Conservation (phyloP, 495 filamentous ascomycete genomes). For the Neurospora sublineolata region DNA sequence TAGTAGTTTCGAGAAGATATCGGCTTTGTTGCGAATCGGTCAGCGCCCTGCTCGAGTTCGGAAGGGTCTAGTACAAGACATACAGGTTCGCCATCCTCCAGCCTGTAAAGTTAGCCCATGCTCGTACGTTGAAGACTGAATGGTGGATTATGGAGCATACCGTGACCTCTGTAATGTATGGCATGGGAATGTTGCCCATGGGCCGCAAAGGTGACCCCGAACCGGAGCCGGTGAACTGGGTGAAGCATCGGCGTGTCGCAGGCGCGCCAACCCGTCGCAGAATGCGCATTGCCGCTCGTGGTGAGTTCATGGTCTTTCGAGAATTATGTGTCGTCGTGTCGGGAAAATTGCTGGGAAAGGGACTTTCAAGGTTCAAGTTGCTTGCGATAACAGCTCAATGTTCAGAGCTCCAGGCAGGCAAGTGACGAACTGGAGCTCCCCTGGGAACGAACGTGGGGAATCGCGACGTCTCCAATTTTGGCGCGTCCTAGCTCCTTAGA, state of each 20-base stretch:
- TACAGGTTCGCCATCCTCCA: constrained; percentile 86
- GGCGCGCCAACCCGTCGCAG: constrained; percentile 15
- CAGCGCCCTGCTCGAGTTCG: constrained; percentile 16
- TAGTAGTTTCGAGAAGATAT: constrained; percentile 72
- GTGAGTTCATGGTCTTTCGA: constrained; percentile 17
- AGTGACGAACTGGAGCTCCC: background rate
- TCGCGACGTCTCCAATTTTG: background rate
- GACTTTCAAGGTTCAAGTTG: background rate
- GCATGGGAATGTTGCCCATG: constrained; percentile 51
- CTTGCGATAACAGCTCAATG: background rate
- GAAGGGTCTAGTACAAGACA: constrained; percentile 18
- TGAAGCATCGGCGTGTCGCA: constrained; percentile 25
- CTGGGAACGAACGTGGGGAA: background rate
- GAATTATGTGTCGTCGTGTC: background rate
- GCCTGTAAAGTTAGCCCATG: constrained; percentile 48
- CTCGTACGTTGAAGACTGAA: background rate
- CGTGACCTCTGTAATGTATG: constrained; percentile 68
- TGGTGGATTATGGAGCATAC: constrained; percentile 39
- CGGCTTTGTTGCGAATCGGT: constrained; percentile 40
- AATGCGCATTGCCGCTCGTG: constrained; percentile 23
- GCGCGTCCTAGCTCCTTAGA: background rate
- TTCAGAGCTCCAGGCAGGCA: background rate
- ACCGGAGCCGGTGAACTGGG: constrained; percentile 18
- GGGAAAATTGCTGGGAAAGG: background rate
- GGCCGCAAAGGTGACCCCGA: constrained; percentile 17